These are phyloP conservation scores for Graphiopsis chlorocephala DNA, from an alignment of 2,329 filamentous ascomycete genomes.

Conservation along the genomic window DNA sequence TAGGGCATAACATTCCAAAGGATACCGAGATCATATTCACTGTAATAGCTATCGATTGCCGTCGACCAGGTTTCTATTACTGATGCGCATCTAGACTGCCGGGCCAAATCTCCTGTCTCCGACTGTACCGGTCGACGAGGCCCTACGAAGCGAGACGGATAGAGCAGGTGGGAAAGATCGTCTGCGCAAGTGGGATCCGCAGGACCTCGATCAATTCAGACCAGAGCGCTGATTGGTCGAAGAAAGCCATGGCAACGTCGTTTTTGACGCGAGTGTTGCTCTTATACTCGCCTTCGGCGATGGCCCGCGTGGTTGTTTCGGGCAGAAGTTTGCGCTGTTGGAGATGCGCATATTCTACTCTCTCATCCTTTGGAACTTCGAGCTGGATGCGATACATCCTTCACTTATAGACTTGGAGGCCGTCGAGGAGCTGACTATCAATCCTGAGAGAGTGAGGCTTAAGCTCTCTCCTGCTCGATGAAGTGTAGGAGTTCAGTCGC, in stretches of 20 bases:
- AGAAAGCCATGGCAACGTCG: not conserved
- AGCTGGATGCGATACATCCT: conserved; percentile 20
- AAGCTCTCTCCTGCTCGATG: not conserved
- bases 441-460: not conserved
- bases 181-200: not conserved
- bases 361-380: conserved; percentile 33
- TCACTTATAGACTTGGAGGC: not conserved
- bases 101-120: not conserved
- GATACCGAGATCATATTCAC: not conserved
- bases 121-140: not conserved
- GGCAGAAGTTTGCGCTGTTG: not conserved
- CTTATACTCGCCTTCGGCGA: not conserved
- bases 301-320: not conserved
- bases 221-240: not conserved
- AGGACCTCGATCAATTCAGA: not conserved
- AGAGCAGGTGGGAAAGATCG: not conserved
- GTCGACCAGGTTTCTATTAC: not conserved
- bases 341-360: conserved; percentile 30
- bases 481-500: not conserved
- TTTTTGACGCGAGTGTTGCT: not conserved
- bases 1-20: not conserved
- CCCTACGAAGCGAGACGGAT: not conserved
- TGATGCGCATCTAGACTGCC: not conserved
- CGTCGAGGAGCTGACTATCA: not conserved
- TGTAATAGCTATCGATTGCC: not conserved